These are phyloP conservation scores for Lindgomyces ingoldianus DNA, from an alignment of 495 filamentous ascomycete genomes.

Conservation along the genomic window DNA sequence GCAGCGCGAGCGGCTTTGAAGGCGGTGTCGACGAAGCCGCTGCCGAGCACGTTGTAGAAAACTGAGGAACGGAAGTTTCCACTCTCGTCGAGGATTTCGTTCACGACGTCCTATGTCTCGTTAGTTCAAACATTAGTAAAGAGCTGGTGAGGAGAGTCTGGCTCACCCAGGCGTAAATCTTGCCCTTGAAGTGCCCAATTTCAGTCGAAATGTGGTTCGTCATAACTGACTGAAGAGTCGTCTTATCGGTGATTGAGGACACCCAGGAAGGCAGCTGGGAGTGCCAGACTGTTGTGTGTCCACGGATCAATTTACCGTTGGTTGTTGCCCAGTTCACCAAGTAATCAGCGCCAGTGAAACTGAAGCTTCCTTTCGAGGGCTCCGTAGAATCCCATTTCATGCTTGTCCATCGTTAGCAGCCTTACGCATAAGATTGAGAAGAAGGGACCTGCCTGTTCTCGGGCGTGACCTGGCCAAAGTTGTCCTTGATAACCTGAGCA, in stretches of 20 bases:
- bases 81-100: slow-evolving; percentile 66
- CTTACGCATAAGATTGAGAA: background rate
- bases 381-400: slow-evolving; percentile 64
- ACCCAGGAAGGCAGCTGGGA: slow-evolving; percentile 66
- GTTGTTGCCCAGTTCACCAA: slow-evolving; percentile 60
- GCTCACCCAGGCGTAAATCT: slow-evolving; percentile 59
- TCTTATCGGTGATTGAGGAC: slow-evolving; percentile 52
- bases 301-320: slow-evolving; percentile 60
- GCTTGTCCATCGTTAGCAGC: slow-evolving; percentile 33
- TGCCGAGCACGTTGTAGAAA: slow-evolving; percentile 61
- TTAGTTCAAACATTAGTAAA: background rate
- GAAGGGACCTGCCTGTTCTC: slow-evolving; percentile 53
- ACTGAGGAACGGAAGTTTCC: slow-evolving; percentile 58
- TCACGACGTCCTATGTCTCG: slow-evolving; percentile 59
- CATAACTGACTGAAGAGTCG: slow-evolving; percentile 54
- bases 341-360: slow-evolving; percentile 55
- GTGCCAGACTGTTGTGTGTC: slow-evolving; percentile 65
- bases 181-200: slow-evolving; percentile 61
- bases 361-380: slow-evolving; percentile 52
- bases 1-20: slow-evolving; percentile 61
- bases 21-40: slow-evolving; percentile 59
- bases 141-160: background rate
- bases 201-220: slow-evolving; percentile 61
- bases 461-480: slow-evolving; percentile 60
- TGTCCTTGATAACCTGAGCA: slow-evolving; percentile 11